Conservation (phyloP, 1,284 basidiomycete genomes). For the Pseudozyma hubeiensis region DNA sequence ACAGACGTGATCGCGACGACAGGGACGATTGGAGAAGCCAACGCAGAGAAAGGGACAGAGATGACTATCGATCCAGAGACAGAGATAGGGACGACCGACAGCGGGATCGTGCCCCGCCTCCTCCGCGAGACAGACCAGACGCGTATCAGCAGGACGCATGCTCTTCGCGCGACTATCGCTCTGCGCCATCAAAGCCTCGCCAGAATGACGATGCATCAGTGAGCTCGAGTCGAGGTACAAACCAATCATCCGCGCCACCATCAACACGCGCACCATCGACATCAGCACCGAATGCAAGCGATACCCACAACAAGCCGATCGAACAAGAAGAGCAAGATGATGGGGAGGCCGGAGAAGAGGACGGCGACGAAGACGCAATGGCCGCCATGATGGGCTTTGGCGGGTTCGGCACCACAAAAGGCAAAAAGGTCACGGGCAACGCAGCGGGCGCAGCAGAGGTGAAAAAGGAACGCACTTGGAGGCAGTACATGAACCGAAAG, state of each 20-base stretch:
- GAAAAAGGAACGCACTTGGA: conserved; percentile 92
- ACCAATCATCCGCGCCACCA: background rate
- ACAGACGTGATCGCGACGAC: conserved; percentile 18
- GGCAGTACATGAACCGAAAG: conserved; percentile 87
- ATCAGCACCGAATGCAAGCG: background rate
- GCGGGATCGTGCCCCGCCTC: conserved; percentile 13
- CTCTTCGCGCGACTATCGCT: background rate
- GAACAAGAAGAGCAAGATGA: conserved; percentile 13
- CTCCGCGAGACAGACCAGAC: conserved; percentile 18
- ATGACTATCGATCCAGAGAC: conserved; percentile 13
- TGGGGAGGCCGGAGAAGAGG: conserved; percentile 9
- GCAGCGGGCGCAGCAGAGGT: conserved; percentile 74
- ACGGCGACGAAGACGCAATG: conserved; percentile 73
- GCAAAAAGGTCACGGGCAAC: conserved; percentile 78
- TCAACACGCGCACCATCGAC: background rate
- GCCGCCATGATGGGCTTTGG: conserved; percentile 89
- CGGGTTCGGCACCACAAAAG: conserved; percentile 88
- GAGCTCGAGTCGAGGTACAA: background rate
- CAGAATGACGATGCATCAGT: background rate
- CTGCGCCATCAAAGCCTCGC: background rate
- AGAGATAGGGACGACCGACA: conserved; percentile 18
- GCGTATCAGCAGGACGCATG: conserved; percentile 9
- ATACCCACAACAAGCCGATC: background rate
- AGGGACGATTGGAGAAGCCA: conserved; percentile 4
- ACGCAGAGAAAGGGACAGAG: conserved; percentile 2